phyloP scores from a whole-genome alignment of 148 eudicot genomes.

The Rhododendron ferrugineum region DNA sequence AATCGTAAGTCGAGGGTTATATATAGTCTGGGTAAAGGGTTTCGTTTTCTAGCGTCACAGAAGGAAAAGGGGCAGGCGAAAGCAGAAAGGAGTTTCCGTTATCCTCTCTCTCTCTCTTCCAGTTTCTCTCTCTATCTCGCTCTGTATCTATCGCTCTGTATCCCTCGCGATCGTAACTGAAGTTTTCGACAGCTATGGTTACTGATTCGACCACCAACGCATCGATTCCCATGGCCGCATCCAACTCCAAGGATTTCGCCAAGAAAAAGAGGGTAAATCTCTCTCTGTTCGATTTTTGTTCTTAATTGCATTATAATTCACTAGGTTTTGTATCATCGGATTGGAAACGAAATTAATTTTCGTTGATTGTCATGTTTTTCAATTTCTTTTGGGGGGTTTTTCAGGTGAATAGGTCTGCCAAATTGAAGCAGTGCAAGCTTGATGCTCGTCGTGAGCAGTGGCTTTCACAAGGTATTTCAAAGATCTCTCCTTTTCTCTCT shows the following conservation, averaged over 20 bases:
- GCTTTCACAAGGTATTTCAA: slow-evolving; percentile 73
- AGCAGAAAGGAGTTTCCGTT: slow-evolving; percentile 57
- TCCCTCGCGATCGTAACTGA: slow-evolving; percentile 17
- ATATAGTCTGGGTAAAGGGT: not conserved
- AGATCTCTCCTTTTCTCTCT: slow-evolving; percentile 1
- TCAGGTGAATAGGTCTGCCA: slow-evolving; percentile 82
- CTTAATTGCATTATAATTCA: not conserved
- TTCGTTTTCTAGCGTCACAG: not conserved
- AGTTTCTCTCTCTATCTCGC: slow-evolving; percentile 13
- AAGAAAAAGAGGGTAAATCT: slow-evolving; percentile 75
- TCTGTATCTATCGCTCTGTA: not conserved
- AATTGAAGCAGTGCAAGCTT: slow-evolving; percentile 89
- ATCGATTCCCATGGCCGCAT: slow-evolving; percentile 49
- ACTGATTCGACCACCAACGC: slow-evolving; percentile 70
- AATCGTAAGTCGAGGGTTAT: not conserved
- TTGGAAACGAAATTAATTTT: not conserved
- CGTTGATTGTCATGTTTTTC: not conserved
- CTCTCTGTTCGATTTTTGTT: not conserved
- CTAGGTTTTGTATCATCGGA: not conserved
- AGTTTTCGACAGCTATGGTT: slow-evolving; percentile 43
- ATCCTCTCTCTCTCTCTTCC: slow-evolving; percentile 26
- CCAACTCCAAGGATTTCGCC: slow-evolving; percentile 54
- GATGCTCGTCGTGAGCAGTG: slow-evolving; percentile 95
- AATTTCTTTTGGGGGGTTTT: slow-evolving; percentile 9
- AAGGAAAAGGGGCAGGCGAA: slow-evolving; percentile 18